A percentile compares a stretch with the other conserved stretches of the same genome.
Evolutionary conservation across 768 basidiomycete genomes (phyloP).

Genomic region (Leucosporidium yakuticum): DNA sequence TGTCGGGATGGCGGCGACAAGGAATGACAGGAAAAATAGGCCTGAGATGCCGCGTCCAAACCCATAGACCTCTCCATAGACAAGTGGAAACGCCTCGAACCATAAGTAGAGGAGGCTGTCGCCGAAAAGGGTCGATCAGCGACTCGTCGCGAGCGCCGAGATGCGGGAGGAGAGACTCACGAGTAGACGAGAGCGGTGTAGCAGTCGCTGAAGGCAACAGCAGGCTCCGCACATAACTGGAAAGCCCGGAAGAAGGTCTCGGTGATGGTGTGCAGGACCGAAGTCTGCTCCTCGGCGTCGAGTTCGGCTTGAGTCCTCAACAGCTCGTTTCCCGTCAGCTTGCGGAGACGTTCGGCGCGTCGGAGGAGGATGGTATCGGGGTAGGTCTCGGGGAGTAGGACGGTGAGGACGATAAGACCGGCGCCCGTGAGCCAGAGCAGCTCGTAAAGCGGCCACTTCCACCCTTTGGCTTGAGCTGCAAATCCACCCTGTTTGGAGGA

Average conservation of each 20-base stretch:
- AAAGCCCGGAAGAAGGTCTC: conserved; percentile 27
- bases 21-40: neutral
- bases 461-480: conserved; percentile 41
- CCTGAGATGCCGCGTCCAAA: neutral
- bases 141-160: neutral
- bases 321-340: conserved; percentile 41
- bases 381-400: conserved; percentile 44
- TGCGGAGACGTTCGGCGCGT: conserved; percentile 42
- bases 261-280: neutral
- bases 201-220: conserved; percentile 19
- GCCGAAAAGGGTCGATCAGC: neutral
- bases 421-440: conserved; percentile 40
- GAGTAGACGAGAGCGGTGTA: conserved; percentile 22
- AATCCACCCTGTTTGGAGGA: conserved; percentile 38
- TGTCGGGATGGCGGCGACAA: neutral
- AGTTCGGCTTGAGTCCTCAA: conserved; percentile 28
- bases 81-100: conserved; percentile 21
- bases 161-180: neutral
- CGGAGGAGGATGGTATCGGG: conserved; percentile 41
- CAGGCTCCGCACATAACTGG: conserved; percentile 25
- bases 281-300: no score
- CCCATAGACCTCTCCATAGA: conserved; percentile 6
- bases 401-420: conserved; percentile 36
- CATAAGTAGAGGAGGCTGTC: conserved; percentile 10
- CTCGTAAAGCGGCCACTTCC: conserved; percentile 42